These are phyloP conservation scores for Byssoonygena ceratinophila DNA, from an alignment of 2,329 filamentous ascomycete genomes.

Conservation along the genomic window DNA sequence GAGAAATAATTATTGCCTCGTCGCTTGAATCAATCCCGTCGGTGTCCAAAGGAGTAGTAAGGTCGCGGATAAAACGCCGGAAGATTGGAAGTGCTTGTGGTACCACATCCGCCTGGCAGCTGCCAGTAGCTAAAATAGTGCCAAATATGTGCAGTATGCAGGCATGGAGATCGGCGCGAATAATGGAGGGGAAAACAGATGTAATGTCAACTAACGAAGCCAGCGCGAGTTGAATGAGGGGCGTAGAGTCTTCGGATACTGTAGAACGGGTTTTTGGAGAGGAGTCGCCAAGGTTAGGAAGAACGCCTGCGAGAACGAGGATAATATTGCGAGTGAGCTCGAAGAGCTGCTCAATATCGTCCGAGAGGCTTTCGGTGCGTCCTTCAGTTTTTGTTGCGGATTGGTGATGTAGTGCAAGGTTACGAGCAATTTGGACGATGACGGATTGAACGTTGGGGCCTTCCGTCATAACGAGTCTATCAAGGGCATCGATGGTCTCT, in stretches of 20 bases:
- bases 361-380: slow-evolving; percentile 67
- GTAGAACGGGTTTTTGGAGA: slow-evolving; percentile 59
- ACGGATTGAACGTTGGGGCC: slow-evolving; percentile 78
- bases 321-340: slow-evolving; percentile 95
- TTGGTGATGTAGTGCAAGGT: slow-evolving; percentile 80
- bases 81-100: slow-evolving; percentile 84
- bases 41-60: slow-evolving; percentile 42
- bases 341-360: slow-evolving; percentile 96
- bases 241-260: slow-evolving; percentile 76
- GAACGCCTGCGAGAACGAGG: slow-evolving; percentile 72
- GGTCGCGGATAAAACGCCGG: slow-evolving; percentile 75
- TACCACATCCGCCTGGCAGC: slow-evolving; percentile 78
- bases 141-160: slow-evolving; percentile 96
- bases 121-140: slow-evolving; percentile 76
- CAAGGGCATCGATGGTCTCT: slow-evolving; percentile 91
- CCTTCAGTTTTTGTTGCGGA: slow-evolving; percentile 63
- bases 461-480: slow-evolving; percentile 84
- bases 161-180: slow-evolving; percentile 89
- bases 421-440: slow-evolving; percentile 87
- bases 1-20: slow-evolving; percentile 42
- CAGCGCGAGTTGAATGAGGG: slow-evolving; percentile 67
- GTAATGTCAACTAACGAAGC: slow-evolving; percentile 88
- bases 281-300: slow-evolving; percentile 56
- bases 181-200: slow-evolving; percentile 90
- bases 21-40: slow-evolving; percentile 27